Percentiles rank a stretch among this genome's conserved stretches.
phyloP scores from a whole-genome alignment of 2,329 filamentous ascomycete species.

The Rhinocladiella mackenziei region DNA sequence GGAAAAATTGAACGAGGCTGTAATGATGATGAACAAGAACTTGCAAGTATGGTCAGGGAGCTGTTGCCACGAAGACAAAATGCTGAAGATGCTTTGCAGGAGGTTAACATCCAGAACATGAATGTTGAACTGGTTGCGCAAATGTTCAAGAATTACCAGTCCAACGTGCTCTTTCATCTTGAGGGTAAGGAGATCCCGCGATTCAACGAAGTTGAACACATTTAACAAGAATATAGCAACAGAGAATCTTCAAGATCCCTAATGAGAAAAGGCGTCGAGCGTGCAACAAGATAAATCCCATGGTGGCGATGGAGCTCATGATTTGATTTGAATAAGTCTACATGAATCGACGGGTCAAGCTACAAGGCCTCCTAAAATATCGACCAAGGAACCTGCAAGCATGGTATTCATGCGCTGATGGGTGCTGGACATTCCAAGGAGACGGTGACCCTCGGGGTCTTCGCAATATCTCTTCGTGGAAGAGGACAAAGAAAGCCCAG shows the following conservation, averaged over 20 bases:
- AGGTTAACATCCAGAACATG: slow-evolving; percentile 99
- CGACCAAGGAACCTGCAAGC: too few species aligned
- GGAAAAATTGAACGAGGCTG: slow-evolving; percentile 96
- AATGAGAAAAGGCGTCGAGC: slow-evolving; percentile 23
- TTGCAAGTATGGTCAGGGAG: slow-evolving; percentile 61
- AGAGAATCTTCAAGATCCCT: slow-evolving; percentile 73
- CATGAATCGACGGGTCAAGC: too few species aligned
- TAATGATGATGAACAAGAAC: slow-evolving; percentile 87
- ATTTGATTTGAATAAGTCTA: too few species aligned
- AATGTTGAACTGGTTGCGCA: slow-evolving; percentile 96
- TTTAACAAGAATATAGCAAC: slow-evolving; percentile 56
- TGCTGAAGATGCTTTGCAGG: slow-evolving; percentile 49
- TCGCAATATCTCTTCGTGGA: too few species aligned
- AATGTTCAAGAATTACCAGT: slow-evolving; percentile 99
- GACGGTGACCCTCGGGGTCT: too few species aligned
- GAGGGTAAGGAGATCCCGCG: slow-evolving; percentile 62
- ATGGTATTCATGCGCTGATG: too few species aligned
- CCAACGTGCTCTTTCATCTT: slow-evolving; percentile 92
- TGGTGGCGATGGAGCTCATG: background rate
- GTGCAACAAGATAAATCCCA: background rate
- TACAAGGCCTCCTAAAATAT: too few species aligned
- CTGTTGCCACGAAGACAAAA: background rate
- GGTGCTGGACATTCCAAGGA: too few species aligned
- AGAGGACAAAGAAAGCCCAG: too few species aligned
- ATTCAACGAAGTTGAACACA: background rate